Evolutionary conservation across 768 basidiomycete species (phyloP), one percentile per base, ranked within the genome.

Genomic region (Leucogyrophana mollusca): DNA sequence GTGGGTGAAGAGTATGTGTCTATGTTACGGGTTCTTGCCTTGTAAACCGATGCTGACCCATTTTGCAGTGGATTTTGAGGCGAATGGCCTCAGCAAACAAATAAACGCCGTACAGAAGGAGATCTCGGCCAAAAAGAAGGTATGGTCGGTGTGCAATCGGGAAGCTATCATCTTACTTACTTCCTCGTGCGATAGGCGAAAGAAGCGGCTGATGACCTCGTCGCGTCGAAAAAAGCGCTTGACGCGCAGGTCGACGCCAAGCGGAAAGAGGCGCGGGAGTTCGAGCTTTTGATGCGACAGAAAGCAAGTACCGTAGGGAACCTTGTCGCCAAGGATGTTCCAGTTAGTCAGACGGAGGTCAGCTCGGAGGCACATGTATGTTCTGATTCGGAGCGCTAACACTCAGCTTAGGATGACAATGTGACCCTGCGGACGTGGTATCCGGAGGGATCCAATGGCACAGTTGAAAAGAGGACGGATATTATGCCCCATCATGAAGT

Each of bases 401-500:
- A 49, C 40, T 14, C 13, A 36, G 34, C 22, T 23, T 47, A 97
- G 92, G 96, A 98, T 59, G 93, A 98, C 65, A 99, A 99, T 67
- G 71, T 66, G 2, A 84, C 85, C 3, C 54, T 94, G 11, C 75
- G 83, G 49, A 90, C 82, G 46, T 98, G 90, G 88, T 85, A 93
- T 69, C 92, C 94, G 1, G 78, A 82, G 30, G 88, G 85, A 6
- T 80, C 84, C 18, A 74, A 80, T 48, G 84, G 71, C 22, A 82
- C 90, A 54, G 87, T 85, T 18, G 79, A 85, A 55, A 78, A 82
- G 56, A 81, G 79, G 62, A 70, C 76, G 3, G 85, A 79, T 40
- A 92, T 98, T 60, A 78, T 98, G 70, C 85, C 95, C n/a, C 96
- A 99, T 65, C 94, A 99, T 58, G 96, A 99, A 71, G 92, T 98